Evolutionary conservation across 2,329 filamentous ascomycete genomes (phyloP).

Genomic region (Botrytis fabae): DNA sequence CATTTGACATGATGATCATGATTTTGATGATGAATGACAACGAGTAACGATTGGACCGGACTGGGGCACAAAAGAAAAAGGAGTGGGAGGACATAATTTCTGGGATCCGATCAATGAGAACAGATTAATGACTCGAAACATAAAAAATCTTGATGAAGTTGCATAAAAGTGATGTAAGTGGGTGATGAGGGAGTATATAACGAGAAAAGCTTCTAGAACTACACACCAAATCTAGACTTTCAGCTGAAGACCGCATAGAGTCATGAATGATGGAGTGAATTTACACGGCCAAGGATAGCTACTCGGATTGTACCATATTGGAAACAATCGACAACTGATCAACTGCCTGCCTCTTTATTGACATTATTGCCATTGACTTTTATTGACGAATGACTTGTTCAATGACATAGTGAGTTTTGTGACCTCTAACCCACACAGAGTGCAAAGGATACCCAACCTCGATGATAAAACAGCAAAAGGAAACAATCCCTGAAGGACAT

Average conservation of each 20-base stretch:
- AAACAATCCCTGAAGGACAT: background rate
- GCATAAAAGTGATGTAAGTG: conserved; percentile 6
- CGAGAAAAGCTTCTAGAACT: background rate
- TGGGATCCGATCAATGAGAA: conserved; percentile 2
- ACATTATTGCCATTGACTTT: background rate
- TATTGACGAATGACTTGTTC: background rate
- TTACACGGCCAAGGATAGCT: background rate
- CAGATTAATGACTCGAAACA: conserved; percentile 10
- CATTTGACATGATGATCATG: conserved; percentile 15
- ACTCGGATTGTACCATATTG: background rate
- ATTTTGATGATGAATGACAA: conserved; percentile 22
- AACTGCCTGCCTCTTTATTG: background rate
- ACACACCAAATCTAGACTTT: background rate
- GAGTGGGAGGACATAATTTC: background rate
- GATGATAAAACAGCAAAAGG: background rate
- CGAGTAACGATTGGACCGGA: conserved; percentile 1
- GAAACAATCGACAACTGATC: background rate
- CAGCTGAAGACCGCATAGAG: background rate
- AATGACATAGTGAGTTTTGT: background rate
- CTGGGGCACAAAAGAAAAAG: background rate
- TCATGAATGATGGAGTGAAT: background rate
- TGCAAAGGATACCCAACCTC: background rate
- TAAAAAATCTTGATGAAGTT: background rate
- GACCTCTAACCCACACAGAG: background rate
- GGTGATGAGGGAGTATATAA: background rate